phyloP scores from a whole-genome alignment of 2,329 filamentous ascomycete species.

The Aspergillus latus region DNA sequence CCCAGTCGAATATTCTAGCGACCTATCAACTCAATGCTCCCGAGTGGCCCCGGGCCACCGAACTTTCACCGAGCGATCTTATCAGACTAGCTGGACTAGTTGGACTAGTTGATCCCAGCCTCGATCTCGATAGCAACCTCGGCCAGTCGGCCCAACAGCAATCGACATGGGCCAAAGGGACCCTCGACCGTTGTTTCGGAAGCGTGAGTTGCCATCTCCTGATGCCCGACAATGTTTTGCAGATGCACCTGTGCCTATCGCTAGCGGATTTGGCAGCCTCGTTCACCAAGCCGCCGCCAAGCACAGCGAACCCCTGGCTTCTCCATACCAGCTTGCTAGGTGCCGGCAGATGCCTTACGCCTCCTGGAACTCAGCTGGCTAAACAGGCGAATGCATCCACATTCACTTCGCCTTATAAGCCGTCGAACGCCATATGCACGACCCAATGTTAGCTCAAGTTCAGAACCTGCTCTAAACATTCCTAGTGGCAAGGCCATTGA shows the following conservation, averaged over 20 bases:
- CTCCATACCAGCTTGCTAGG: not conserved
- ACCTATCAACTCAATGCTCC: not conserved
- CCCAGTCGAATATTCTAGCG: constrained; percentile 12
- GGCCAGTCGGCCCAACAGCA: not conserved
- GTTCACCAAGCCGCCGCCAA: not conserved
- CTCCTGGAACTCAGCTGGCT: not conserved
- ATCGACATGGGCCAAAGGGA: not conserved
- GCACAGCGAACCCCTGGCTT: constrained; percentile 5
- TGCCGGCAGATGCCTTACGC: not conserved
- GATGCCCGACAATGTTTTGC: not conserved
- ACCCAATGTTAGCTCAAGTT: not conserved
- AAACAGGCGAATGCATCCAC: not conserved
- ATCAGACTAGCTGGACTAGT: not conserved
- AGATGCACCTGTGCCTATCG: not conserved
- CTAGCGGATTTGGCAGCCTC: constrained; percentile 5
- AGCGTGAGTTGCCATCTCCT: not conserved
- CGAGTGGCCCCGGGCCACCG: not conserved
- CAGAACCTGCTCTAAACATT: not conserved
- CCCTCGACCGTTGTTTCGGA: not conserved
- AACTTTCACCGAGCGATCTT: constrained; percentile 3
- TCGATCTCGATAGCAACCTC: not conserved
- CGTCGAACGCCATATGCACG: not conserved
- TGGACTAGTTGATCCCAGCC: not conserved
- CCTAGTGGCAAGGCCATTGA: not conserved
- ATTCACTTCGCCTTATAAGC: not conserved